Conservation (phyloP, 371 early-diverging fungal genomes). For the Mucor circinelloides region DNA sequence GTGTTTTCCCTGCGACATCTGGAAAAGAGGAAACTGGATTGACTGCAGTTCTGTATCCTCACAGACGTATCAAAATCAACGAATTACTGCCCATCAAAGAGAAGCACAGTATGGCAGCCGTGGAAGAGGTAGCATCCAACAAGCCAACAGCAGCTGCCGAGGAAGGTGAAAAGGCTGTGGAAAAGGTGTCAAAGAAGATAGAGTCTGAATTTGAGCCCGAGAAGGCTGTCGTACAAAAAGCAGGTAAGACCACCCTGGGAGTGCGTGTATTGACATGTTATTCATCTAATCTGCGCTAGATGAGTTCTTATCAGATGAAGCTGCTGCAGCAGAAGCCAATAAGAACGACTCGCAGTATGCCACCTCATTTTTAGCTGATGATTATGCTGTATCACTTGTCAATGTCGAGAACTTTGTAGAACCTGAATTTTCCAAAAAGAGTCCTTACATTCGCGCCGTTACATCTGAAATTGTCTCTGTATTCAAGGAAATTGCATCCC, state of each 20-base stretch:
- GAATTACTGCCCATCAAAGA: slow-evolving; percentile 59
- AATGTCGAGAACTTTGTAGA: slow-evolving; percentile 88
- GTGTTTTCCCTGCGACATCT: slow-evolving; percentile 87
- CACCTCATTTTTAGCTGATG: slow-evolving; percentile 63
- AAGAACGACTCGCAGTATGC: slow-evolving; percentile 15
- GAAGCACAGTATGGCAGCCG: slow-evolving; percentile 11
- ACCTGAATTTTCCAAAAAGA: slow-evolving; percentile 82
- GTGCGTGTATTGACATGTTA: neutral
- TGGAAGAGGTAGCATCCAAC: slow-evolving; percentile 13
- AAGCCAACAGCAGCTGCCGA: slow-evolving; percentile 6
- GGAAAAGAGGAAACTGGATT: slow-evolving; percentile 78
- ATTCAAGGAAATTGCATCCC: slow-evolving; percentile 90
- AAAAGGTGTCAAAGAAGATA: slow-evolving; percentile 12
- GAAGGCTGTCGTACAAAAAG: slow-evolving; percentile 9
- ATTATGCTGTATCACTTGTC: slow-evolving; percentile 79
- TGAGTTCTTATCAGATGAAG: slow-evolving; percentile 22
- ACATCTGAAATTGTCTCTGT: slow-evolving; percentile 96
- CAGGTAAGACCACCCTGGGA: neutral
- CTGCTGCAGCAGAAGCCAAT: slow-evolving; percentile 11
- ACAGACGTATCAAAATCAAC: slow-evolving; percentile 85
- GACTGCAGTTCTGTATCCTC: slow-evolving; percentile 94
- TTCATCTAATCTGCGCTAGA: neutral
- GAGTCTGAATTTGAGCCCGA: slow-evolving; percentile 15
- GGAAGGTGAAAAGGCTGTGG: slow-evolving; percentile 14
- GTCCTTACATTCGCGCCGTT: slow-evolving; percentile 86